These are phyloP conservation scores for Pythium aquatile DNA, from an alignment of 352 stramenopile species.

Conservation along the genomic window DNA sequence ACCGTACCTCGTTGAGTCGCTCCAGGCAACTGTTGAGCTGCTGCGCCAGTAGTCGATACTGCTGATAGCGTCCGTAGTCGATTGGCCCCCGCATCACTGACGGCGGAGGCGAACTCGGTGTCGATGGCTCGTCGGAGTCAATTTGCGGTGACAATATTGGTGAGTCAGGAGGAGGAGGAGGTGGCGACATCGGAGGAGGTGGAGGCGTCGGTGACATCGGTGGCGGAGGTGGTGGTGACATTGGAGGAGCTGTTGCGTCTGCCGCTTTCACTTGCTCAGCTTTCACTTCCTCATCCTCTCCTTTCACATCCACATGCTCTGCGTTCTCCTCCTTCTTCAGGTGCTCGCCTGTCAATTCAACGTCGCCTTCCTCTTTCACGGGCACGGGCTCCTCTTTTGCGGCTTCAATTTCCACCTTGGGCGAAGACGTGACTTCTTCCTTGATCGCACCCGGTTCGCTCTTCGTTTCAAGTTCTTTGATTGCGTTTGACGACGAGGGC, in stretches of 20 bases:
- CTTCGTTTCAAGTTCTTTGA: neutral
- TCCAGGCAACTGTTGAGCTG: constrained; percentile 83
- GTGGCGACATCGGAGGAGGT: constrained; percentile 35
- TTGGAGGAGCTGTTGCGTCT: constrained; percentile 11
- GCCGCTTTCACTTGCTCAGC: neutral
- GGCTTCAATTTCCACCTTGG: neutral
- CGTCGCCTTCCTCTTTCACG: constrained; percentile 12
- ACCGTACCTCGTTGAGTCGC: constrained; percentile 60
- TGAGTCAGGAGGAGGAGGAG: constrained; percentile 19
- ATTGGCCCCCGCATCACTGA: constrained; percentile 29
- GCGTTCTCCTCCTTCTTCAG: neutral
- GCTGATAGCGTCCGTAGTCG: constrained; percentile 70
- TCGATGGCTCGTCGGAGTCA: neutral
- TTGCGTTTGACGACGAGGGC: neutral
- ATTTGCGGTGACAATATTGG: neutral
- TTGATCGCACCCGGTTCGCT: neutral
- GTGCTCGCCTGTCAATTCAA: neutral
- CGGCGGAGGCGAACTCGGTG: neutral
- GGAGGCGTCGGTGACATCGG: constrained; percentile 49
- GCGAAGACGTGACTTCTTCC: neutral
- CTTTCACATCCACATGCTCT: neutral
- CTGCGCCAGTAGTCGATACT: constrained; percentile 70
- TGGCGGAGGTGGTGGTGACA: constrained; percentile 33
- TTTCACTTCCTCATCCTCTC: neutral
- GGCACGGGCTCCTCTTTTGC: neutral